Evolutionary conservation across 2,329 filamentous ascomycete genomes (phyloP).

Genomic region (Alternaria arborescens): DNA sequence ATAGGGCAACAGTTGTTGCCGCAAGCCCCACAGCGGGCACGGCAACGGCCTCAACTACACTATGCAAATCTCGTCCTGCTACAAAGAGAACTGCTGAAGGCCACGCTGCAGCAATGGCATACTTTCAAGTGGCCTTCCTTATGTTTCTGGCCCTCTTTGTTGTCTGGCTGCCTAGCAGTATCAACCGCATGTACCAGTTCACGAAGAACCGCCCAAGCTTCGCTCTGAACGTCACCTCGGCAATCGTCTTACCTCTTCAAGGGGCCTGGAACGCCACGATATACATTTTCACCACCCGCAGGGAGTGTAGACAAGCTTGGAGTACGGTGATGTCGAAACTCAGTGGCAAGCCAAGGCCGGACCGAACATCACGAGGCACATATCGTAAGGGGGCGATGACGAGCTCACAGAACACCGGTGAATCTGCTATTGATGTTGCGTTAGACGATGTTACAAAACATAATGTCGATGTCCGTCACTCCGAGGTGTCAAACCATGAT

Average conservation of each 20-base stretch:
- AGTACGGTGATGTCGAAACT: conserved; percentile 16
- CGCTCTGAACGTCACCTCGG: conserved; percentile 72
- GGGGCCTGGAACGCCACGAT: conserved; percentile 87
- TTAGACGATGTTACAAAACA: conserved; percentile 18
- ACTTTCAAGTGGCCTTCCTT: conserved; percentile 74
- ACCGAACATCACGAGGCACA: background rate
- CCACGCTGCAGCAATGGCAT: conserved; percentile 69
- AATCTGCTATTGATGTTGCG: conserved; percentile 17
- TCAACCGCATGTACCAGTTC: conserved; percentile 78
- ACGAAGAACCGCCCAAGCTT: conserved; percentile 58
- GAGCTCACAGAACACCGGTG: conserved; percentile 14
- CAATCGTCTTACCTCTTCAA: conserved; percentile 80
- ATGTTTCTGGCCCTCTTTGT: conserved; percentile 77
- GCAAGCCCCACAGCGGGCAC: conserved; percentile 1
- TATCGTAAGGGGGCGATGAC: conserved; percentile 16
- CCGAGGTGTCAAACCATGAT: background rate
- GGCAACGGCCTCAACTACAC: background rate
- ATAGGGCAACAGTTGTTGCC: conserved; percentile 20
- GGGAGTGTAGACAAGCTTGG: conserved; percentile 37
- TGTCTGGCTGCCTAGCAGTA: conserved; percentile 73
- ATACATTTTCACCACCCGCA: conserved; percentile 62
- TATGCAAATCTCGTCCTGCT: conserved; percentile 2
- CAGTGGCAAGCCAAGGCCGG: conserved; percentile 8
- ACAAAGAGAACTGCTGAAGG: conserved; percentile 14
- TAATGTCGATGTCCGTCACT: conserved; percentile 5